Evolutionary conservation across 345 rosid genomes (phyloP), one percentile per base, ranked within the genome.

Genomic region (Corchorus capsularis): DNA sequence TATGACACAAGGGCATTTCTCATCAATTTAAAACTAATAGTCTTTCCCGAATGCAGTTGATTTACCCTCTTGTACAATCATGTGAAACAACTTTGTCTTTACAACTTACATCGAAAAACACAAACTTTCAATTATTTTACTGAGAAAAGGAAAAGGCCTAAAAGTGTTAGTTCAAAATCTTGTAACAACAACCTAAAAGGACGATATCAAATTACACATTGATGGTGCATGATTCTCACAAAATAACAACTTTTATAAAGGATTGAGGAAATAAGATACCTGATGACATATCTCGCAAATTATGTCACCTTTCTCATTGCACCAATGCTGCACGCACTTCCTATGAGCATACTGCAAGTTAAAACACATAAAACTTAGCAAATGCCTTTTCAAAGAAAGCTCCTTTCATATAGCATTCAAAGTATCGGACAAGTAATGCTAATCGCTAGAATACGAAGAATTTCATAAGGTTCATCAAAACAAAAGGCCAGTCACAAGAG

Each of bases 281-380:
- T 92, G 93, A 85, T 92, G 97, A 76, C 98, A 93, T 43, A 96
- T 96, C 80, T 96, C 99, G 56, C 99, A 96, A n/a, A 83, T 78
- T 61, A 84, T 91, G 79, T 96, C 91, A 17, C 97, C 94, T 79
- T 96, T 96, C 84, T 93, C 98, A 63, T 93, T 86, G 83, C 98
- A 96, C 99, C 99, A 96, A 77, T 78, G 98, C 75, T 96, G 99
- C 77, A 96, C 92, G 76, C 99, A 96, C 81, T 89, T 87, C 63
- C 94, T 87, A 79, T 96, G 97, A 71, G 99, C 98, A 87, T 83
- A 92, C 97, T 93, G 88, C 49, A 74, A 63, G 63, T 52, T 5
- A 54, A 53, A 72, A 69, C n/a, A 70, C 10, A 73, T 45, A 39
- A 10, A 41, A 73, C n/a, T 45, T 20, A 57, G 17, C 55, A 73